Conservation (phyloP, 2,329 filamentous ascomycete species). For the Chaetothyriales sp. region DNA sequence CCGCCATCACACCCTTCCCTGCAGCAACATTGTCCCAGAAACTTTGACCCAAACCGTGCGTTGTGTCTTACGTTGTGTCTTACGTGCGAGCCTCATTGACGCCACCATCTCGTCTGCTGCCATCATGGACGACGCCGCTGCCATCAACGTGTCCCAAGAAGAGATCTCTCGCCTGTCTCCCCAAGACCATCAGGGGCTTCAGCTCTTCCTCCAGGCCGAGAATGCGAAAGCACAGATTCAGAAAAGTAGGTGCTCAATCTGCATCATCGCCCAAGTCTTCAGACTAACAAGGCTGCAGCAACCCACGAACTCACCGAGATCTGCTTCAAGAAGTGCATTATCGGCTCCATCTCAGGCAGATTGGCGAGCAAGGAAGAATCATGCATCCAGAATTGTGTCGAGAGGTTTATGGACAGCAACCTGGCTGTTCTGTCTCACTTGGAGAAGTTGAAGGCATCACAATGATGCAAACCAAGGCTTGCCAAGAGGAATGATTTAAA, state of each 20-base stretch:
- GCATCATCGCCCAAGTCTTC: neutral
- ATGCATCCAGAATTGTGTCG: conserved; percentile 85
- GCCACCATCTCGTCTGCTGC: neutral
- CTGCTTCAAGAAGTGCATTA: conserved; percentile 93
- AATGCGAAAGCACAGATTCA: conserved; percentile 58
- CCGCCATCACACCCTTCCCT: neutral
- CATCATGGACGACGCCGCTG: conserved; percentile 13
- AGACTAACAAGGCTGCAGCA: conserved; percentile 26
- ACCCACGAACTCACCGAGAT: conserved; percentile 57
- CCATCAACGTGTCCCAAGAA: conserved; percentile 12
- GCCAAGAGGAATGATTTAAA: conserved; percentile 1
- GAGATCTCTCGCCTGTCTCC: conserved; percentile 46
- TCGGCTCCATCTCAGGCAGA: conserved; percentile 55
- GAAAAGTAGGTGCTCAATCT: conserved; percentile 28
- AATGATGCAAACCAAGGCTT: conserved; percentile 16
- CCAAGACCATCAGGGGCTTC: conserved; percentile 74
- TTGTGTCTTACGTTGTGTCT: too few species aligned
- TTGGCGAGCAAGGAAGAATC: conserved; percentile 66
- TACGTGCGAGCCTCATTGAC: too few species aligned
- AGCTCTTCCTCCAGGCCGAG: conserved; percentile 73
- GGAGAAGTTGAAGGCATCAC: conserved; percentile 43
- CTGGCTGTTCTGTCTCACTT: conserved; percentile 73
- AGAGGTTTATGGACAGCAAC: conserved; percentile 84
- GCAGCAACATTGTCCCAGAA: neutral
- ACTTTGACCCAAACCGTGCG: neutral